Conservation (phyloP, 345 rosid species). For the Adansonia digitata region DNA sequence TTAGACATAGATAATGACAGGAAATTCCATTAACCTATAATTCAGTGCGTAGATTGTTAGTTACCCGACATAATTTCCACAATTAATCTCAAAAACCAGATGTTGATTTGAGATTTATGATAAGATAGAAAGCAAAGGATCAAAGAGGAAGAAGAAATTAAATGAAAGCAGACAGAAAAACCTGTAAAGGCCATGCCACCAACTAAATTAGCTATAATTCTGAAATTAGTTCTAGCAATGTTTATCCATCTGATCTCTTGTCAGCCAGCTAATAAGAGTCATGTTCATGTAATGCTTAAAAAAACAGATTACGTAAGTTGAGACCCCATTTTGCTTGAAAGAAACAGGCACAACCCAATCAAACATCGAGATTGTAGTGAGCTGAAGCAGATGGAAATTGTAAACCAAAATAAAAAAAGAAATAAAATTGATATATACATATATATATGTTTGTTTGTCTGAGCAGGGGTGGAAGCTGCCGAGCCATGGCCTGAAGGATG, state of each 20-base stretch:
- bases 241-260: constrained; percentile 8
- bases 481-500: constrained; percentile 7
- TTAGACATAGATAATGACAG: background rate
- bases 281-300: background rate
- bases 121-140: background rate
- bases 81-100: background rate
- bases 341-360: background rate
- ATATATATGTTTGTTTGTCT: background rate
- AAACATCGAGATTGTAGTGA: background rate
- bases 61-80: background rate
- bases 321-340: background rate
- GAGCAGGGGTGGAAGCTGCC: background rate
- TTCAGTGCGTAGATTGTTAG: background rate
- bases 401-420: background rate
- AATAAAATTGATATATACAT: background rate
- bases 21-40: background rate
- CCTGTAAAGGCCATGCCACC: constrained; percentile 12
- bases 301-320: background rate
- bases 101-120: constrained; percentile 12
- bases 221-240: background rate
- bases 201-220: constrained; percentile 11
- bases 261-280: background rate
- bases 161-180: background rate
- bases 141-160: background rate
- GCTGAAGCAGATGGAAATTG: background rate